phyloP scores from a whole-genome alignment of 768 basidiomycete species.

The Holtermannia corniformis region DNA sequence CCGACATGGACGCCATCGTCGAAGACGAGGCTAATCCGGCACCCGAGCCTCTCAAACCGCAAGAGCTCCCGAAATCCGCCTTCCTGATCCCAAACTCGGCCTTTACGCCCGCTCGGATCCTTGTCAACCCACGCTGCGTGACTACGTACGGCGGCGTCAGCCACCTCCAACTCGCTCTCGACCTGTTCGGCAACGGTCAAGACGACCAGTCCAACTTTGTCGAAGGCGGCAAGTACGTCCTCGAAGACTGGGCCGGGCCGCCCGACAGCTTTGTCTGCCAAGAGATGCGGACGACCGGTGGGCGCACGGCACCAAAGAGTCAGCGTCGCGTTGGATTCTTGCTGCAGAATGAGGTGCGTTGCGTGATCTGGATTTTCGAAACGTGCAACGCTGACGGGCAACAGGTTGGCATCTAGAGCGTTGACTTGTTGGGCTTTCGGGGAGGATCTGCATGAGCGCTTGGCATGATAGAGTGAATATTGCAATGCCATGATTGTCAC shows the following conservation, averaged over 20 bases:
- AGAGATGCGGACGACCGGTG: constrained; percentile 52
- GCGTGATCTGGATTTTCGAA: neutral
- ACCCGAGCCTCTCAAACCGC: constrained; percentile 33
- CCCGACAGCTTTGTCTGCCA: constrained; percentile 98
- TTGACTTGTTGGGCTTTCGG: neutral
- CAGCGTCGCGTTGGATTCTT: constrained; percentile 42
- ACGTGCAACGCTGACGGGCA: neutral
- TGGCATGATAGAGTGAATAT: neutral
- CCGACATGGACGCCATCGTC: constrained; percentile 39
- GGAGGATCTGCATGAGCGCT: neutral
- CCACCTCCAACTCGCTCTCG: constrained; percentile 89
- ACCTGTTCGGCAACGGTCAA: constrained; percentile 66
- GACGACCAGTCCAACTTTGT: constrained; percentile 49
- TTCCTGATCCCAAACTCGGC: constrained; percentile 70
- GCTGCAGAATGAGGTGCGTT: constrained; percentile 42
- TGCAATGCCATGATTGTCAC: neutral
- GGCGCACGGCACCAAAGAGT: constrained; percentile 41
- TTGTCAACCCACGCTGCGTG: constrained; percentile 92
- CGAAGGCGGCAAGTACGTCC: constrained; percentile 55
- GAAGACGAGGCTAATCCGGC: constrained; percentile 34
- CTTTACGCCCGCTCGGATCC: constrained; percentile 75
- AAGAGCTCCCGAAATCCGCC: constrained; percentile 39
- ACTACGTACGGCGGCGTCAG: constrained; percentile 97
- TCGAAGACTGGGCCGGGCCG: constrained; percentile 93
- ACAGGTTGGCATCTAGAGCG: neutral